These are phyloP conservation scores for Henningerozyma blattae DNA, from an alignment of 805 yeast species.

Conservation along the genomic window DNA sequence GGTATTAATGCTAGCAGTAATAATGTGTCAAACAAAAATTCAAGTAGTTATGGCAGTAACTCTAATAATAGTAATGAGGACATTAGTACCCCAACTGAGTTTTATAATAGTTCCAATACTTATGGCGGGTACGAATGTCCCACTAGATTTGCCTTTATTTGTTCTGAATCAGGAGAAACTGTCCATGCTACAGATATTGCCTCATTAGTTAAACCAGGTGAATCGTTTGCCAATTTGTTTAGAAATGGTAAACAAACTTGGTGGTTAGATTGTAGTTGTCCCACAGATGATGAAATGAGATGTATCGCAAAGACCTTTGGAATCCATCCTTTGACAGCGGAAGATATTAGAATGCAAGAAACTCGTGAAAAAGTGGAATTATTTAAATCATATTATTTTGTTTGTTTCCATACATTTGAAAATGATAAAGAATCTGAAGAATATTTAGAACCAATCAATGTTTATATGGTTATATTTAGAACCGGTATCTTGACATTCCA, in stretches of 20 bases:
- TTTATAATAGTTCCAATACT: neutral
- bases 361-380: constrained; percentile 95
- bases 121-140: constrained; percentile 33
- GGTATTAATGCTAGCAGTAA: constrained; percentile 1
- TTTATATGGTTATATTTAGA: constrained; percentile 60
- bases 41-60: neutral
- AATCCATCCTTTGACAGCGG: constrained; percentile 95
- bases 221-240: constrained; percentile 58
- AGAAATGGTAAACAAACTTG: constrained; percentile 66
- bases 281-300: constrained; percentile 92
- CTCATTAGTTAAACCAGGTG: constrained; percentile 54
- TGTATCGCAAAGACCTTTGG: constrained; percentile 88
- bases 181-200: constrained; percentile 83
- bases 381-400: constrained; percentile 82
- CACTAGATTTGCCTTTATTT: constrained; percentile 75
- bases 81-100: neutral
- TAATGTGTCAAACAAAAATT: constrained; percentile 3
- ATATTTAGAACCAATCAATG: constrained; percentile 69
- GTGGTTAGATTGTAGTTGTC: constrained; percentile 95
- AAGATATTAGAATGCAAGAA: constrained; percentile 93
- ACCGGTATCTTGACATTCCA: constrained; percentile 61
- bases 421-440: constrained; percentile 70
- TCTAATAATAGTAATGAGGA: neutral
- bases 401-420: constrained; percentile 94
- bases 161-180: constrained; percentile 74